A percentile compares a stretch with the other conserved stretches of the same genome.
Conservation (phyloP, 2,329 filamentous ascomycete species). For the Colletotrichum musicola region DNA sequence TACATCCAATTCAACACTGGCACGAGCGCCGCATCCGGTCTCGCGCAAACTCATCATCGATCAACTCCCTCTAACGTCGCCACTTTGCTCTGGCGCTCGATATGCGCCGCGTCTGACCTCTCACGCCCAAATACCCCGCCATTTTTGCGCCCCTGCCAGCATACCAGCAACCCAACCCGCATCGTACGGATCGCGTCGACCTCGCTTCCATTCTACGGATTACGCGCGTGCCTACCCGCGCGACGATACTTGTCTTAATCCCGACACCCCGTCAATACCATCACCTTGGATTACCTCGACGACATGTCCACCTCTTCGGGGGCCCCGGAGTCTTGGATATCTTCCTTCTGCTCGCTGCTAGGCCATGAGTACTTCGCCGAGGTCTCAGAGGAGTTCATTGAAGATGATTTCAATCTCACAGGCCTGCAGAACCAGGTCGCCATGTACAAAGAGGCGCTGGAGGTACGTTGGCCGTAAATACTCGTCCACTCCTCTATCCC, state of each 20-base stretch:
- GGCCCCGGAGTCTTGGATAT: slow-evolving; percentile 92
- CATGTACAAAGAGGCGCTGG: slow-evolving; percentile 98
- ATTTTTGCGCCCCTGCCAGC: slow-evolving; percentile 33
- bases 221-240: slow-evolving; percentile 27
- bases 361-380: slow-evolving; percentile 99
- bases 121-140: slow-evolving; percentile 35
- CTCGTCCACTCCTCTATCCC: background rate
- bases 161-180: slow-evolving; percentile 21
- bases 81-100: slow-evolving; percentile 25
- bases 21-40: slow-evolving; percentile 6
- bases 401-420: slow-evolving; percentile 99
- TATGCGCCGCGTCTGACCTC: slow-evolving; percentile 36
- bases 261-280: slow-evolving; percentile 42
- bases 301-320: slow-evolving; percentile 72
- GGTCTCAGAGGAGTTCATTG: slow-evolving; percentile 98
- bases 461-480: slow-evolving; percentile 62
- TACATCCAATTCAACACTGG: slow-evolving; percentile 10
- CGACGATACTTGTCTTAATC: slow-evolving; percentile 14
- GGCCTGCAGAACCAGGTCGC: slow-evolving; percentile 94
- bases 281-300: slow-evolving; percentile 36
- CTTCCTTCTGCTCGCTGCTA: slow-evolving; percentile 93
- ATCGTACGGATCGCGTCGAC: slow-evolving; percentile 5
- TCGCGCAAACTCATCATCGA: slow-evolving; percentile 14
- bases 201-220: slow-evolving; percentile 12
- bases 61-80: background rate